Conservation (phyloP, 2,329 filamentous ascomycete genomes). For the Xylaria sp. region DNA sequence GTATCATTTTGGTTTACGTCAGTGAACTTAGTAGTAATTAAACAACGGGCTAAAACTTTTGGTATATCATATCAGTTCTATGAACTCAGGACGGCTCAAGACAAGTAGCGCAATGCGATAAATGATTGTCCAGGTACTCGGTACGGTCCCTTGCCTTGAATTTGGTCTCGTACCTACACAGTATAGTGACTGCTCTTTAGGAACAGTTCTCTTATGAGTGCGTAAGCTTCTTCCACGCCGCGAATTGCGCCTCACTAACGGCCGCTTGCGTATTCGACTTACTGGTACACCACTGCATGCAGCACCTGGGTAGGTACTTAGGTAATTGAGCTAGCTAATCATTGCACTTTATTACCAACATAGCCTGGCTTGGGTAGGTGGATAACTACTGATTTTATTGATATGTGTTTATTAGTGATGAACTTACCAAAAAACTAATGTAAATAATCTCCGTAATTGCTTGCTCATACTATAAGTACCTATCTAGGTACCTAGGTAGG, state of each 20-base stretch:
- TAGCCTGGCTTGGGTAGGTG: neutral
- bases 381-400: neutral
- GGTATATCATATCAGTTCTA: neutral
- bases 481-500: neutral
- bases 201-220: neutral
- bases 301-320: neutral
- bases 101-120: neutral
- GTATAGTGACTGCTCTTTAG: neutral
- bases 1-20: neutral
- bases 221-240: conserved; percentile 21
- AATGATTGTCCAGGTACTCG: neutral
- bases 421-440: neutral
- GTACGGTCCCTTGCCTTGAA: neutral
- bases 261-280: conserved; percentile 10
- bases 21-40: neutral
- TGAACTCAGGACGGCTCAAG: neutral
- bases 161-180: neutral
- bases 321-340: conserved; percentile 7
- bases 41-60: neutral
- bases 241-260: conserved; percentile 30
- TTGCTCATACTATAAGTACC: no score
- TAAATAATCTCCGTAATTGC: neutral
- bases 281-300: no score
- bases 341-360: neutral
- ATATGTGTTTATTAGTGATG: no score